These are phyloP conservation scores for Rhodocollybia butyracea DNA, from an alignment of 768 basidiomycete genomes.

Conservation along the genomic window DNA sequence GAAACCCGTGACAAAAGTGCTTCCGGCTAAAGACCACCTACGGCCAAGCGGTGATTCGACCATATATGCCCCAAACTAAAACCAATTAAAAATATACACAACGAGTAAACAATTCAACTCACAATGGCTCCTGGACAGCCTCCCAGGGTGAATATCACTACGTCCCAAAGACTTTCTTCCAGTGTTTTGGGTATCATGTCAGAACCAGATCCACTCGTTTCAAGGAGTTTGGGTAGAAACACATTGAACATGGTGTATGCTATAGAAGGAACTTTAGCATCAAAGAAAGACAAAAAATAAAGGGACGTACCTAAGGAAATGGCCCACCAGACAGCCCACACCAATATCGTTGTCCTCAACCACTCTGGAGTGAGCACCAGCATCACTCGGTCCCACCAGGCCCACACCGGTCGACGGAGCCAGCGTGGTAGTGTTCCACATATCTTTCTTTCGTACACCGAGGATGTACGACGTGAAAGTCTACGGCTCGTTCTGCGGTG, in stretches of 20 bases:
- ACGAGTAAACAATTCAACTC: slow-evolving; percentile 23
- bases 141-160: slow-evolving; percentile 81
- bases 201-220: slow-evolving; percentile 38
- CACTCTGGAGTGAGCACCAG: slow-evolving; percentile 77
- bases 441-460: slow-evolving; percentile 41
- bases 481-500: background rate
- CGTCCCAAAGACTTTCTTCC: slow-evolving; percentile 74
- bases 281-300: background rate
- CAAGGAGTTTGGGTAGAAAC: slow-evolving; percentile 82
- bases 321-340: slow-evolving; percentile 75
- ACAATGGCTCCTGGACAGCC: slow-evolving; percentile 85
- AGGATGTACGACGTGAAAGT: slow-evolving; percentile 26
- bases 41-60: slow-evolving; percentile 71
- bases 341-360: slow-evolving; percentile 69
- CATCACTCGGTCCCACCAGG: slow-evolving; percentile 65
- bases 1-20: slow-evolving; percentile 71
- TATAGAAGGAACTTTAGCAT: slow-evolving; percentile 20
- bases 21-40: slow-evolving; percentile 68
- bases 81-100: slow-evolving; percentile 1
- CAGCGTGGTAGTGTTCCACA: slow-evolving; percentile 48
- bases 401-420: slow-evolving; percentile 56
- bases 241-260: slow-evolving; percentile 94
- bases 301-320: slow-evolving; percentile 72
- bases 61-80: slow-evolving; percentile 80
- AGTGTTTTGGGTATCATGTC: slow-evolving; percentile 39